These are phyloP conservation scores for Arthrobotrys sphaeroides DNA, from an alignment of 2,329 filamentous ascomycete species.

Conservation along the genomic window DNA sequence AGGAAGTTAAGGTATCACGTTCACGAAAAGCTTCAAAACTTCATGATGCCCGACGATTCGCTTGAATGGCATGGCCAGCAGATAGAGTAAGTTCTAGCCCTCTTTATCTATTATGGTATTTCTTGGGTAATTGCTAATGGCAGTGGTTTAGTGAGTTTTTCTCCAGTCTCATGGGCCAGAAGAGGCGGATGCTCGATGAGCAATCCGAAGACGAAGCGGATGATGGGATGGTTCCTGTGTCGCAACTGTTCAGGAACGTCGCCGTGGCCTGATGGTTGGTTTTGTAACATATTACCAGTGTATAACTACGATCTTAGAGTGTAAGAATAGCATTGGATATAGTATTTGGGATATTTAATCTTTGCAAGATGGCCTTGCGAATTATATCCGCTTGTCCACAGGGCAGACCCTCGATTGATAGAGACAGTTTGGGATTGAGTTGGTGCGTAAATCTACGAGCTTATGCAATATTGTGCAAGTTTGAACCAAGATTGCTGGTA, in stretches of 20 bases:
- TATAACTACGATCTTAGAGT: not conserved
- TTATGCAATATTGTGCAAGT: too few species aligned
- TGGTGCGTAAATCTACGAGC: too few species aligned
- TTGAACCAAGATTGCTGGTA: too few species aligned
- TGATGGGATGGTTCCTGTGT: slow-evolving; percentile 60
- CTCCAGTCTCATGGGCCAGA: slow-evolving; percentile 65
- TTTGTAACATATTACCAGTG: slow-evolving; percentile 25
- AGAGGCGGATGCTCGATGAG: slow-evolving; percentile 63
- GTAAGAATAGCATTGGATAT: slow-evolving; percentile 27
- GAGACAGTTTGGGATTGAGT: too few species aligned
- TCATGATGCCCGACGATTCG: slow-evolving; percentile 91
- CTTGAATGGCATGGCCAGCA: slow-evolving; percentile 81
- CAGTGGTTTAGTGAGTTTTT: slow-evolving; percentile 62
- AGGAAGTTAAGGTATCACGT: slow-evolving; percentile 93
- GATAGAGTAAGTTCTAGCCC: slow-evolving; percentile 66
- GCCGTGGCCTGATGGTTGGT: slow-evolving; percentile 14
- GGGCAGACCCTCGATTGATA: too few species aligned
- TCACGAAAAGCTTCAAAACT: slow-evolving; percentile 96
- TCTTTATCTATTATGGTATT: not conserved
- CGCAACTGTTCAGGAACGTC: slow-evolving; percentile 61
- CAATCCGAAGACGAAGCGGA: slow-evolving; percentile 59
- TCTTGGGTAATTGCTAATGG: slow-evolving; percentile 3
- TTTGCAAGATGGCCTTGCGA: too few species aligned
- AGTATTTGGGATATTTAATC: not conserved
- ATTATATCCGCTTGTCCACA: too few species aligned